A percentile compares a stretch with the other conserved stretches of the same genome.
Conservation (phyloP, 768 basidiomycete species). For the Hydnomerulius pinastri region DNA sequence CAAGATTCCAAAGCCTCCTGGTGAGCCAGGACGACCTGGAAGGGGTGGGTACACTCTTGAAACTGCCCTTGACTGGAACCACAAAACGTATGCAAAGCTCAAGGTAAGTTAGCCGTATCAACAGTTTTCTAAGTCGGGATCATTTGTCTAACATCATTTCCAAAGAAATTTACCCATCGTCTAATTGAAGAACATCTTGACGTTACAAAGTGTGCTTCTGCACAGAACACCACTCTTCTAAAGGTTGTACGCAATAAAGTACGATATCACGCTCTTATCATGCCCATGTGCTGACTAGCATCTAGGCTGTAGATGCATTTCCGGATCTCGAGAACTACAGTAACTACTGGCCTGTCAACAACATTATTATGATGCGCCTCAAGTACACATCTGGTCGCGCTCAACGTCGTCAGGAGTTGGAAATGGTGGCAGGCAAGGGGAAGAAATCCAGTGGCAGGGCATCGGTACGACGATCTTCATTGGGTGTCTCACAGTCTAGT, state of each 20-base stretch:
- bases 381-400: conserved; percentile 7
- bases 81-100: conserved; percentile 12
- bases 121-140: too few species aligned
- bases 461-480: too few species aligned
- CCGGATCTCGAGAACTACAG: conserved; percentile 12
- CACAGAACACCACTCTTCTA: neutral
- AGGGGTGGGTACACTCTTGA: conserved; percentile 27
- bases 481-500: too few species aligned
- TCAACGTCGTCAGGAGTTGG: neutral
- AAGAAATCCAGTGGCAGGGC: conserved; percentile 5
- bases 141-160: neutral
- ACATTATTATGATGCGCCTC: conserved; percentile 13
- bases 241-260: neutral
- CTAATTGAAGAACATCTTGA: conserved; percentile 11
- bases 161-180: neutral
- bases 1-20: conserved; percentile 27
- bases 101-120: conserved; percentile 17
- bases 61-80: conserved; percentile 20
- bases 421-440: conserved; percentile 4
- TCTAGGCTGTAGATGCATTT: neutral
- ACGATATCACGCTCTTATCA: neutral
- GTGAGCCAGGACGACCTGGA: conserved; percentile 23
- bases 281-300: too few species aligned
- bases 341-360: conserved; percentile 3
- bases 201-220: conserved; percentile 7